Conservation (phyloP, 345 rosid genomes). For the Citrus reticulata region DNA sequence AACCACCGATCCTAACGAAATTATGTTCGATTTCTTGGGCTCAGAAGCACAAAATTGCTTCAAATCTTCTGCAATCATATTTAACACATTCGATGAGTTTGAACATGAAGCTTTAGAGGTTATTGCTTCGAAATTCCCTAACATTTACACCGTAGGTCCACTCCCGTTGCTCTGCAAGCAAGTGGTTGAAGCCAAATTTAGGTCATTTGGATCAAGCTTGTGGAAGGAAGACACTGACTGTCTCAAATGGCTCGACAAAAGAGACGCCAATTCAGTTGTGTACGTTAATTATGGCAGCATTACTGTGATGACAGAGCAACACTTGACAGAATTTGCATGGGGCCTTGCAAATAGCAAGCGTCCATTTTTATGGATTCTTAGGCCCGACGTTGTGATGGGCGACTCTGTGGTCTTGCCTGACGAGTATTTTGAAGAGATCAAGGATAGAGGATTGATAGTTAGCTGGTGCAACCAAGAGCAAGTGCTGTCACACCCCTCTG, state of each 20-base stretch:
- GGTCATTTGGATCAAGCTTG: slow-evolving; percentile 3
- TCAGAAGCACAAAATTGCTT: slow-evolving; percentile 13
- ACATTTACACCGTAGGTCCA: slow-evolving; percentile 25
- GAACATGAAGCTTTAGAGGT: slow-evolving; percentile 16
- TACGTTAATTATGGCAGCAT: slow-evolving; percentile 28
- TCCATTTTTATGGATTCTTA: slow-evolving; percentile 27
- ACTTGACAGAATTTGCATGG: slow-evolving; percentile 27
- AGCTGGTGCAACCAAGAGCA: no score
- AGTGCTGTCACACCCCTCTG: slow-evolving; percentile 16
- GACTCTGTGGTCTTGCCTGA: not conserved
- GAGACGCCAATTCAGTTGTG: slow-evolving; percentile 16
- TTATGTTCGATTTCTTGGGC: slow-evolving; percentile 17
- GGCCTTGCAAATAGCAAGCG: slow-evolving; percentile 22
- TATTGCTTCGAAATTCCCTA: slow-evolving; percentile 13
- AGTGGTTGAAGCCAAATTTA: not conserved
- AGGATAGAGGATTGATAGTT: slow-evolving; percentile 11
- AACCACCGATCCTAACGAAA: slow-evolving; percentile 16
- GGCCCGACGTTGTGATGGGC: slow-evolving; percentile 22
- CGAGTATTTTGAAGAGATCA: slow-evolving; percentile 13
- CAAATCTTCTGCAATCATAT: slow-evolving; percentile 18
- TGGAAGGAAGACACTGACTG: slow-evolving; percentile 27
- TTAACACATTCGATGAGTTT: slow-evolving; percentile 24
- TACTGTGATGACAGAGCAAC: slow-evolving; percentile 11
- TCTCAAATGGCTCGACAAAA: slow-evolving; percentile 18
- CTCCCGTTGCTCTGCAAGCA: slow-evolving; percentile 10